Evolutionary conservation across 331 rosid species (phyloP), one percentile per base, ranked within the genome.

Genomic region (Phaseolus coccineus): DNA sequence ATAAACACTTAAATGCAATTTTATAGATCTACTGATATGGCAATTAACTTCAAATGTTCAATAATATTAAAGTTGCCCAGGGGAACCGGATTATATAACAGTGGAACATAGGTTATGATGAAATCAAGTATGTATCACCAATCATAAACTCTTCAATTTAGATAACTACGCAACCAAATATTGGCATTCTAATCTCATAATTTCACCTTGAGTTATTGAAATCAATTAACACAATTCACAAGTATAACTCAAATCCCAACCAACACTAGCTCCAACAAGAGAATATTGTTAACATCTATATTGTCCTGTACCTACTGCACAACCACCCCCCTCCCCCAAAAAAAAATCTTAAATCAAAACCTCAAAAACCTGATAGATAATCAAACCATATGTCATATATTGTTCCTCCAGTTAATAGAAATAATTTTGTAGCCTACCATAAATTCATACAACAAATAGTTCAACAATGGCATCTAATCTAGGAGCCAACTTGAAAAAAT

Each of bases 131-230:
- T 5, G 22, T 14, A 27, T 58, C 19, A 58, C 9, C 39, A 1
- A 61, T 30, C 81, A 65, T 7, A 25, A 47, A 28, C 48, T 5
- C 71, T 75, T 75, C 71, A 61, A 24, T 35, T 48, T 27, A 66
- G 66, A 66, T 52, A 37, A 24, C 3, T 52, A 37, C 8, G 8
- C 30, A 37, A 65, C 44, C 6, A 48, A 65, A 24, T 51, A 16
- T 37, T 53, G 75, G 22, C 53, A 55, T 44, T 16, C 51, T 8
- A 27, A 40, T 12, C 25, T 27, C 16, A 53, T 11, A 69, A 69
- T 44, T 19, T 70, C 71, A 55, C 25, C 59, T 19, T 1, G 58
- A 55, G 52, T 57, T 56, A 58, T 44, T 22, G 52, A 46, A 30
- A 69, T 44, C 35, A 46, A 22, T 46, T 39, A 51, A 61, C 6